Evolutionary conservation across 345 rosid species (phyloP).

Genomic region (Aegle marmelos): DNA sequence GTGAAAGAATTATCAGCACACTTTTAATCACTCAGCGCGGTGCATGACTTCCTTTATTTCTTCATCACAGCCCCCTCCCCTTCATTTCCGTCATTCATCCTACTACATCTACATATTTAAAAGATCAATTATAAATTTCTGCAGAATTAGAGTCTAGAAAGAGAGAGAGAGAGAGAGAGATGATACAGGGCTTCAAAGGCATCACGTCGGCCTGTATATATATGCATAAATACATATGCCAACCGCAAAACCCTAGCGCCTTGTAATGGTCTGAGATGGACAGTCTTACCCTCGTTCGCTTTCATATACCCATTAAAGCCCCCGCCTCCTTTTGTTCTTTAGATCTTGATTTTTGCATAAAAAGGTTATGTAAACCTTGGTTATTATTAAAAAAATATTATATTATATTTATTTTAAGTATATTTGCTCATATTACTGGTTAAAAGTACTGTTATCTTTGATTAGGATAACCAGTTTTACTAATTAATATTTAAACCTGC

Average conservation of each 20-base stretch:
- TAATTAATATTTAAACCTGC: background rate
- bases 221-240: background rate
- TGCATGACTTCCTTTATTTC: constrained; percentile 51
- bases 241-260: background rate
- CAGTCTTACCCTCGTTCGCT: constrained; percentile 2
- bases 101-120: no score
- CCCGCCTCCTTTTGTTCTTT: no score
- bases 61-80: constrained; percentile 39
- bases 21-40: constrained; percentile 43
- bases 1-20: constrained; percentile 51
- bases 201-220: no score
- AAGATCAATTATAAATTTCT: no score
- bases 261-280: background rate
- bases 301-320: background rate
- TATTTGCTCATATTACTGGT: no score
- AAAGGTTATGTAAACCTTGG: no score
- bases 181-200: background rate
- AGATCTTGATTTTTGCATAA: no score
- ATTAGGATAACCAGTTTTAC: background rate
- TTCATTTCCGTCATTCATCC: background rate
- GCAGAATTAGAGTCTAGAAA: no score
- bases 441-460: no score
- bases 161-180: no score
- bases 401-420: no score
- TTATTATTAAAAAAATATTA: no score